Evolutionary conservation across 2,329 filamentous ascomycete species (phyloP).

Genomic region (Aspergillus sp.): DNA sequence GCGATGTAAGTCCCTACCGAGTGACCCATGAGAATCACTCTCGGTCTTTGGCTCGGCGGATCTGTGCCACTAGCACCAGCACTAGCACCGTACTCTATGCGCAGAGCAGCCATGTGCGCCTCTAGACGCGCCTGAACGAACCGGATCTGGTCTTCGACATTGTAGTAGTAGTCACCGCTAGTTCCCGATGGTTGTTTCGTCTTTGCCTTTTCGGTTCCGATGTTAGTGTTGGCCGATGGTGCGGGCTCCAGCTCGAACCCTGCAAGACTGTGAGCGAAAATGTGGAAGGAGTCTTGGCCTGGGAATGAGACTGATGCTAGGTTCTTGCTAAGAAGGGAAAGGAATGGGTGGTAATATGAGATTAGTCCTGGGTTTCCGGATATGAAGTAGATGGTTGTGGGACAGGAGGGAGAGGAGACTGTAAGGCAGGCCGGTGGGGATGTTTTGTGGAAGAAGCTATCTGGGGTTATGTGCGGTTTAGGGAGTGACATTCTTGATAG

Average conservation of each 20-base stretch:
- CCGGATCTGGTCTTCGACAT: conserved; percentile 52
- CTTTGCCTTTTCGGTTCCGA: neutral
- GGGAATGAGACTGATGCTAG: conserved; percentile 5
- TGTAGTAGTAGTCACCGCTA: conserved; percentile 22
- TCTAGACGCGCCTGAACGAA: conserved; percentile 47
- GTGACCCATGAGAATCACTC: conserved; percentile 69
- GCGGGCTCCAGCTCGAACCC: conserved; percentile 32
- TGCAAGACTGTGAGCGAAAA: conserved; percentile 36
- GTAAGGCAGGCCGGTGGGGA: neutral
- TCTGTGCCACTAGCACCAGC: neutral
- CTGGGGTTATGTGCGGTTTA: conserved; percentile 27
- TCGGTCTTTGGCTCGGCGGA: conserved; percentile 16
- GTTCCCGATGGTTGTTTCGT: neutral
- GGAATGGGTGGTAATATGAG: conserved; percentile 48
- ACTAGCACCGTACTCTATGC: neutral
- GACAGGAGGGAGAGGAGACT: neutral
- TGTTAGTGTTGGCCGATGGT: neutral
- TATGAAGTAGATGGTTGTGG: conserved; percentile 45
- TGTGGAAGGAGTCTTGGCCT: conserved; percentile 18
- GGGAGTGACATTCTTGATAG: neutral
- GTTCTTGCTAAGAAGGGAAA: conserved; percentile 37
- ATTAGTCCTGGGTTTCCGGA: conserved; percentile 53
- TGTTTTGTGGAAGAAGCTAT: conserved; percentile 31
- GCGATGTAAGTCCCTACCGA: conserved; percentile 72
- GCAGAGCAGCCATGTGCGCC: neutral